Evolutionary conservation across 768 basidiomycete genomes (phyloP).

Genomic region (Cyclocybe cylindracea): DNA sequence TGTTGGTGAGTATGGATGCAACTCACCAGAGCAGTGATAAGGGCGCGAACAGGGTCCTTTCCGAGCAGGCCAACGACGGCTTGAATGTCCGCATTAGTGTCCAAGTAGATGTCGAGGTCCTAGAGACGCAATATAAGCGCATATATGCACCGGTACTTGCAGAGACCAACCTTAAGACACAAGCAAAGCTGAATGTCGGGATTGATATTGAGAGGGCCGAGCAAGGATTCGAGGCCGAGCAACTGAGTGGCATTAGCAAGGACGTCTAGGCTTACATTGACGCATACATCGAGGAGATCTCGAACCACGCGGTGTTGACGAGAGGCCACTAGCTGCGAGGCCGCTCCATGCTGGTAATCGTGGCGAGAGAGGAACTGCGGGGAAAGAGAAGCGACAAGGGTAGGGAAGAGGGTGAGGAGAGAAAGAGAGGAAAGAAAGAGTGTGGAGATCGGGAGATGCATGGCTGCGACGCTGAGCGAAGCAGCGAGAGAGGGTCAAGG

Average conservation of each 20-base stretch:
- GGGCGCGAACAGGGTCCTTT: slow-evolving; percentile 16
- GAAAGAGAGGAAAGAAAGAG: slow-evolving; percentile 23
- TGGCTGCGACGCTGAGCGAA: slow-evolving; percentile 12
- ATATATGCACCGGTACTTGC: slow-evolving; percentile 2
- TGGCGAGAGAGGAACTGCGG: slow-evolving; percentile 24
- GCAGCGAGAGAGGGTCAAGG: neutral
- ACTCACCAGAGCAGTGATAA: slow-evolving; percentile 27
- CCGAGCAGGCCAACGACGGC: slow-evolving; percentile 27
- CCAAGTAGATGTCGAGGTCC: slow-evolving; percentile 35
- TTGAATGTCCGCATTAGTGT: slow-evolving; percentile 27
- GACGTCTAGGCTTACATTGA: slow-evolving; percentile 26
- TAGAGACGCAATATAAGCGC: slow-evolving; percentile 7
- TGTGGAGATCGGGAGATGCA: slow-evolving; percentile 28
- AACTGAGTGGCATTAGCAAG: slow-evolving; percentile 21
- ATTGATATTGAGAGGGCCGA: slow-evolving; percentile 19
- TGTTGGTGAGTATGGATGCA: neutral
- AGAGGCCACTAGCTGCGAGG: slow-evolving; percentile 16
- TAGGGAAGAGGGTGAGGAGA: slow-evolving; percentile 16
- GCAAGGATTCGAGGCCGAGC: slow-evolving; percentile 20
- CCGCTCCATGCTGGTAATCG: slow-evolving; percentile 16
- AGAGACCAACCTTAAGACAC: slow-evolving; percentile 36
- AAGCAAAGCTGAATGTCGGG: slow-evolving; percentile 34
- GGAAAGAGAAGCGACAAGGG: slow-evolving; percentile 10
- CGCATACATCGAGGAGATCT: slow-evolving; percentile 31
- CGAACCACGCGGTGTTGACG: slow-evolving; percentile 28